Evolutionary conservation across 1,284 basidiomycete species (phyloP).

Genomic region (Thelephora terrestris): DNA sequence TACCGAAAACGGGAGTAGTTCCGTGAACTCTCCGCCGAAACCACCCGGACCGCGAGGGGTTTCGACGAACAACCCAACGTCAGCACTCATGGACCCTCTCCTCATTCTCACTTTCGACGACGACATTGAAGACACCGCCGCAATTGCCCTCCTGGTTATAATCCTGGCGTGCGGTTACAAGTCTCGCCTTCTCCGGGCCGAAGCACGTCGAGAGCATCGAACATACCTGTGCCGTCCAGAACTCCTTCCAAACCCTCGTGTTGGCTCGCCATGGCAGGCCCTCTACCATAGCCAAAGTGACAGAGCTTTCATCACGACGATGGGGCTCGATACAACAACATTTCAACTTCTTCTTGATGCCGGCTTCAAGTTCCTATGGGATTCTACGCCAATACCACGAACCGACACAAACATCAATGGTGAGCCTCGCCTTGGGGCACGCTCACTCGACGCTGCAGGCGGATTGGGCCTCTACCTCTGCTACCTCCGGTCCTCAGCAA

Average conservation of each 20-base stretch:
- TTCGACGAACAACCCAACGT: too few species aligned
- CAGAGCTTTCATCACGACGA: conserved; percentile 36
- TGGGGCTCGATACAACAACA: conserved; percentile 32
- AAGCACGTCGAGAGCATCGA: conserved; percentile 1
- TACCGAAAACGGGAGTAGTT: too few species aligned
- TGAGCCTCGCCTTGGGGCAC: conserved; percentile 18
- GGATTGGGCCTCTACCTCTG: conserved; percentile 36
- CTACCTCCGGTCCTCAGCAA: conserved; percentile 32
- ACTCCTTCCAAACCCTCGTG: conserved; percentile 25
- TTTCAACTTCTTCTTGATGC: conserved; percentile 26
- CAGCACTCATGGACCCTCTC: too few species aligned
- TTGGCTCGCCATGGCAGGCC: conserved; percentile 27
- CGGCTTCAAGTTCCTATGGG: conserved; percentile 29
- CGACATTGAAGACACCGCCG: neutral
- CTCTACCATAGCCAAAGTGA: conserved; percentile 24
- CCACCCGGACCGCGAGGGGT: too few species aligned
- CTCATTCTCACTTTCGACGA: too few species aligned
- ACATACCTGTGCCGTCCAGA: conserved; percentile 21
- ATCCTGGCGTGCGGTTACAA: conserved; percentile 1
- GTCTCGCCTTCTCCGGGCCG: neutral
- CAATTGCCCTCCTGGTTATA: neutral
- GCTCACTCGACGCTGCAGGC: conserved; percentile 36
- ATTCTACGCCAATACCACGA: conserved; percentile 24
- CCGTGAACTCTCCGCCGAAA: too few species aligned
- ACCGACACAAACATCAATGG: conserved; percentile 20